phyloP scores from a whole-genome alignment of 1,139 yeast species.

The Suhomyces yuchorum region DNA sequence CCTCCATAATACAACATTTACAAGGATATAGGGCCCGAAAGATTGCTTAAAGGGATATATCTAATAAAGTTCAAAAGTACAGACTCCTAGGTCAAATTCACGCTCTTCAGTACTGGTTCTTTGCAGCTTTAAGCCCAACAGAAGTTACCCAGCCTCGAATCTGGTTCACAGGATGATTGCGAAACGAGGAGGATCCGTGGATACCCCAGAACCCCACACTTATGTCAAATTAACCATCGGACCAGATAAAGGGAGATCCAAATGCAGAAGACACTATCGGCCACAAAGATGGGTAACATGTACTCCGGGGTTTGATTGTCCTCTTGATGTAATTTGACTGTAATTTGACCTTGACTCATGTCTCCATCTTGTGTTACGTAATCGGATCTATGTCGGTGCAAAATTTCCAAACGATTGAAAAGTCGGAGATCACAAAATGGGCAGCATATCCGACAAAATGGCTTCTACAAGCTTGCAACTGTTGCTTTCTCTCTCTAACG shows the following conservation, averaged over 20 bases:
- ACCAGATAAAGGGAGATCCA: no score
- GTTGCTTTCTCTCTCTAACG: constrained; percentile 30
- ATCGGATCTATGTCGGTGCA: constrained; percentile 1
- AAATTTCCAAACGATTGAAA: constrained; percentile 4
- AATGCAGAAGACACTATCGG: not conserved
- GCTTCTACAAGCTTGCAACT: constrained; percentile 10
- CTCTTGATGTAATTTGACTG: no score
- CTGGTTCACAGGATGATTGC: not conserved
- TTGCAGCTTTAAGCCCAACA: not conserved
- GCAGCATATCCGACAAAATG: constrained; percentile 2
- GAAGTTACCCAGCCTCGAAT: not conserved
- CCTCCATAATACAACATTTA: no score
- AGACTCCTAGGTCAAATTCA: no score
- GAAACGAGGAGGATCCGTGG: not conserved
- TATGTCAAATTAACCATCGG: not conserved
- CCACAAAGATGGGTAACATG: no score
- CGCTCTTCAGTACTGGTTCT: not conserved
- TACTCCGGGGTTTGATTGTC: no score
- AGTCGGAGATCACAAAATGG: constrained; percentile 3
- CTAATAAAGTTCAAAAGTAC: no score
- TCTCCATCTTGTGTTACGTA: not conserved
- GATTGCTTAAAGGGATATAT: no score
- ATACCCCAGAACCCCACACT: not conserved
- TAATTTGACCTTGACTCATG: no score
- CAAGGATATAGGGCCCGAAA: no score